A percentile compares a stretch with the other conserved stretches of the same genome.
phyloP scores from a whole-genome alignment of 768 basidiomycete species.

The Xerocomellus amylosporus region DNA sequence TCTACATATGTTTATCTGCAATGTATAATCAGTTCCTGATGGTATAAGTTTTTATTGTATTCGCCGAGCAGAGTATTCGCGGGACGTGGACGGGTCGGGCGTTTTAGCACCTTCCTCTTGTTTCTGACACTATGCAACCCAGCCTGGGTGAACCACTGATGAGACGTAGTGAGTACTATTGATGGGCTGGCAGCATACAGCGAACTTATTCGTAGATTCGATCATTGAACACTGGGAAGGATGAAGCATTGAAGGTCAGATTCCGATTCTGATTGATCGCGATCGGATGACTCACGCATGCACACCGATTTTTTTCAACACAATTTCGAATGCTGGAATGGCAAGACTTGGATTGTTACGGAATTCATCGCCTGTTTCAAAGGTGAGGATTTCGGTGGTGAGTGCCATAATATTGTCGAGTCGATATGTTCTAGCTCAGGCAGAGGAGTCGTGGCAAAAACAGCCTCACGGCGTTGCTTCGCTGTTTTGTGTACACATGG shows the following conservation, averaged over 20 bases:
- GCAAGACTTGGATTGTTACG: slow-evolving; percentile 3
- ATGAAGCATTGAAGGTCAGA: no score
- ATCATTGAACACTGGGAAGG: no score
- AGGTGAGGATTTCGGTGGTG: slow-evolving; percentile 25
- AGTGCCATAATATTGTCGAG: slow-evolving; percentile 4
- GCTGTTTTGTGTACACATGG: not conserved
- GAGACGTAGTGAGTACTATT: no score
- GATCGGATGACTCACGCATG: slow-evolving; percentile 11
- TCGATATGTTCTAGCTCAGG: not conserved
- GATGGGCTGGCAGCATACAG: no score
- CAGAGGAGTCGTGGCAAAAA: not conserved
- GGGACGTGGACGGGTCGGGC: no score
- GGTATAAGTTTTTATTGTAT: not conserved
- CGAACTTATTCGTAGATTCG: no score
- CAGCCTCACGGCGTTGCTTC: not conserved
- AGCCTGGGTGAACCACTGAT: no score
- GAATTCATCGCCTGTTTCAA: slow-evolving; percentile 11
- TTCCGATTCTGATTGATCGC: no score
- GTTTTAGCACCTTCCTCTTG: no score
- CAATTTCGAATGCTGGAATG: slow-evolving; percentile 6
- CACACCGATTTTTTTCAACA: slow-evolving; percentile 9
- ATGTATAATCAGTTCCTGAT: not conserved
- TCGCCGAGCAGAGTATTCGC: not conserved
- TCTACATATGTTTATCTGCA: not conserved
- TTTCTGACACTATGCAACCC: no score